Base-by-base conservation (phyloP, 192 early-diverging fungal species). In the Umbelopsis sp. region DNA sequence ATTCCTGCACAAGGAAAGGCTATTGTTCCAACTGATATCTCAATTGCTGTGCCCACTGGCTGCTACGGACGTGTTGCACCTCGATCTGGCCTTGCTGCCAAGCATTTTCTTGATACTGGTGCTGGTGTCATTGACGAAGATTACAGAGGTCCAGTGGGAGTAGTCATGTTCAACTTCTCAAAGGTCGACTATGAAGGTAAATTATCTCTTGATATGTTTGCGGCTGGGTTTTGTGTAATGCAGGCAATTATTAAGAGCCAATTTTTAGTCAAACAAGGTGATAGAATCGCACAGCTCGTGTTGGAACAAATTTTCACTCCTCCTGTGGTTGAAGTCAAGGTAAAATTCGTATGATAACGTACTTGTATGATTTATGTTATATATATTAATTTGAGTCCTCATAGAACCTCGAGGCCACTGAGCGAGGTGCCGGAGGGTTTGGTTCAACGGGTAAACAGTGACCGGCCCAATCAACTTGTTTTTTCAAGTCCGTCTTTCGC, bases 1-100 rank as follows among this genome's bases (percentile, higher is more conserved):
- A 92, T 99, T 73, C 91, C 91, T 46, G 89, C 94, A n/a, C 86
- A 90, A 46, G 82, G 87, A 12, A 90, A 92, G 46, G 85, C 83
- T 10, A 80, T 97, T 44, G 92, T 97, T 15, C 85, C 88, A 18
- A 99, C 95, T 15, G 98, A 94, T 55, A 81, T 99, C 20, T 84
- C 89, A 41, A 93, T 98, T 69, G 87, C 86, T 44, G 80, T 98
- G 13, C 98, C 98, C 3, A 50, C 69, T 27, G 96, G 95, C 25
- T 90, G 92, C 30, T 99, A 99, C 77, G 98, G 94, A 5, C 92
- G 98, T 72, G 91, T 99, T 4, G 98, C 98, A 1, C 97, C 97
- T 35, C 85, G 98, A 33, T 93, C 89, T 35, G 95, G 97, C 0
- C 84, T 99, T 47, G 95, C 97, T 3, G 86, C 93, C 49, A 97